Evolutionary conservation across 176 grass and related monocot species (phyloP), one percentile per base, ranked within the genome.

Genomic region (Phoenix roebelenii): DNA sequence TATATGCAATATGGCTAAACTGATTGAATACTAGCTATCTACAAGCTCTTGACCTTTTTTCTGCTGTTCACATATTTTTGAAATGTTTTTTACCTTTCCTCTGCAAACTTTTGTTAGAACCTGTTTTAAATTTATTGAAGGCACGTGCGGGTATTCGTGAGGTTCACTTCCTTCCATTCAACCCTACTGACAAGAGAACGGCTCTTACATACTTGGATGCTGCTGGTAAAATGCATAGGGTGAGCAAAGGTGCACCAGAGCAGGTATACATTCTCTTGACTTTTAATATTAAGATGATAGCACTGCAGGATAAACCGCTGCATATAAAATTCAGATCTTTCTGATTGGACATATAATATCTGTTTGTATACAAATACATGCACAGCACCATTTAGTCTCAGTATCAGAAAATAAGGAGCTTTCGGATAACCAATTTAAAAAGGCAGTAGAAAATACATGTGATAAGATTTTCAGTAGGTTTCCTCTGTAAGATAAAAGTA

Each of bases 231-330:
- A 80, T 83, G 85, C 77, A 89, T 63, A 76, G 85, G 18, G 80
- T 80, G 72, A 89, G 85, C 74, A 89, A 89, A 71, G 85, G 85
- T 77, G 85, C 85, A 64, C 85, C 85, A 22, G 85, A 89, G 57
- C 85, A 89, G 85, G 85, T 89, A 89, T 71, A 12, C 35, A 14
- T 14, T 44, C 35, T 44, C 9, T 44, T 44, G 9, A 44, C 35
- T 44, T 44, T 44, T 44, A 12, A 12, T 14, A 44, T 44, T 10
- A 14, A 44, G 14, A 12, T 44, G 10, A 44, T 12, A 12, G 35
- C 2, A 12, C 35, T 44, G 35, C 35, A 14, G 35, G 35, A 44
- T 44, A 44, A 12, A 14, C 10, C 12, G 35, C 7, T 12, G 10
- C 35, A 44, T 44, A 44, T 44, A 44, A 44, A 44, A 12, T 2